These are phyloP conservation scores for Metroxylon sagu DNA, from an alignment of 176 grass and related monocot genomes.

Conservation along the genomic window DNA sequence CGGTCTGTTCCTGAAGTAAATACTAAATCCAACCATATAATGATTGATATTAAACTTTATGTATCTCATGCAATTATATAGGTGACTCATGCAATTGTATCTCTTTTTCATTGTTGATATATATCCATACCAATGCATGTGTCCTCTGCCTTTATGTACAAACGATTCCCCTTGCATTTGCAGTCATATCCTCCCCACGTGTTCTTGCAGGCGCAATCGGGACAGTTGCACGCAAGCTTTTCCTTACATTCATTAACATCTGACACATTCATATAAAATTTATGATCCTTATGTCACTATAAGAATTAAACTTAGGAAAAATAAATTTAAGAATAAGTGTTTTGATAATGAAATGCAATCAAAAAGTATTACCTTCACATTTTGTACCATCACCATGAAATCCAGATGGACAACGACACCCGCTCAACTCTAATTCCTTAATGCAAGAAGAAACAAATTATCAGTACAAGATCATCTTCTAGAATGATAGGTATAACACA, in stretches of 20 bases:
- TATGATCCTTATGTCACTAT: neutral
- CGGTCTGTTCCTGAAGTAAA: no score
- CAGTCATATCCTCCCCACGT: slow-evolving; percentile 80
- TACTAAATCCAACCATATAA: no score
- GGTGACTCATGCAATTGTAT: no score
- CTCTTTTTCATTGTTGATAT: neutral
- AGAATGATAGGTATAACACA: no score
- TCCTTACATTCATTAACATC: slow-evolving; percentile 79
- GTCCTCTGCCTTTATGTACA: slow-evolving; percentile 73
- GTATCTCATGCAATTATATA: no score
- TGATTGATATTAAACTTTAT: no score
- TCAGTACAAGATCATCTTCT: no score
- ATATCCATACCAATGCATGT: slow-evolving; percentile 55
- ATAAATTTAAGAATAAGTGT: no score
- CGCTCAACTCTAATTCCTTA: slow-evolving; percentile 42
- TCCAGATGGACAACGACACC: slow-evolving; percentile 61
- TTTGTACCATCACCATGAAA: slow-evolving; percentile 62
- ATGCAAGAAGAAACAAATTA: neutral
- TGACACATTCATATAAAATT: slow-evolving; percentile 9
- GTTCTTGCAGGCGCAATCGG: slow-evolving; percentile 67
- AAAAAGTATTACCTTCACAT: slow-evolving; percentile 39
- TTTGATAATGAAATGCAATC: no score
- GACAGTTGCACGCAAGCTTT: slow-evolving; percentile 62
- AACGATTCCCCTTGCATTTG: slow-evolving; percentile 40
- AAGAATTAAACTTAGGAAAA: no score